phyloP scores from a whole-genome alignment of 2,329 filamentous ascomycete species.

The Penicillium occitanis region DNA sequence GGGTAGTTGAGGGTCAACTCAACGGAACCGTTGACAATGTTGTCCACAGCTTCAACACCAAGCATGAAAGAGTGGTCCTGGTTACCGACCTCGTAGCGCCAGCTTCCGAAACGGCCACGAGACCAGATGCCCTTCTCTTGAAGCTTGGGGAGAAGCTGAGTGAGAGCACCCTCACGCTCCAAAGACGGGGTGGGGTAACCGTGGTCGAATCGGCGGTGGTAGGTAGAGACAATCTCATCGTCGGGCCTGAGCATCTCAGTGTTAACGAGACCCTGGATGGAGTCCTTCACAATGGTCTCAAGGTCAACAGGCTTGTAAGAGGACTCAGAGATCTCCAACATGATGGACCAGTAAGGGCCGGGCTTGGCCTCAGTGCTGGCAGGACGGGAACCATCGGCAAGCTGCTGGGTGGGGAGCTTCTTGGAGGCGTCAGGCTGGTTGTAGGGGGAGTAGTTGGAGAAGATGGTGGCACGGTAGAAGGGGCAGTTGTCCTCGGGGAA shows the following conservation, averaged over 20 bases:
- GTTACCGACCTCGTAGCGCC: conserved; percentile 96
- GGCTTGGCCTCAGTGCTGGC: conserved; percentile 69
- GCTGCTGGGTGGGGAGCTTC: conserved; percentile 83
- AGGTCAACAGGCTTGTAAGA: conserved; percentile 90
- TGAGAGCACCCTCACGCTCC: conserved; percentile 92
- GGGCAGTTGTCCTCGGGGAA: conserved; percentile 98
- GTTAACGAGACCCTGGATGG: conserved; percentile 95
- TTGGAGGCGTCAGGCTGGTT: conserved; percentile 84
- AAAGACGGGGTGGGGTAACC: conserved; percentile 94
- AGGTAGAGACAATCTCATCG: conserved; percentile 96
- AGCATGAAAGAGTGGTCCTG: conserved; percentile 98
- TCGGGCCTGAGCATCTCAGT: conserved; percentile 89
- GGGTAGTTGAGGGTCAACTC: conserved; percentile 96
- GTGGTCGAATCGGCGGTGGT: conserved; percentile 97
- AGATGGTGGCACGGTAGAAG: conserved; percentile 99
- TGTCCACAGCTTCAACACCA: conserved; percentile 88
- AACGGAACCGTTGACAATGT: conserved; percentile 82
- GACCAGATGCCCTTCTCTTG: conserved; percentile 90
- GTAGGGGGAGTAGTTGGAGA: conserved; percentile 99
- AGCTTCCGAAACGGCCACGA: conserved; percentile 94
- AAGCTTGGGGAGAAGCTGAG: conserved; percentile 87
- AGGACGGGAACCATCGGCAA: conserved; percentile 82
- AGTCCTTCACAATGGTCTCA: conserved; percentile 80
- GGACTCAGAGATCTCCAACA: conserved; percentile 97
- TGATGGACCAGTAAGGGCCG: conserved; percentile 99